A percentile compares a stretch with the other conserved stretches of the same genome.
These are phyloP conservation scores for Amylocarpus encephaloides DNA, from an alignment of 2,329 filamentous ascomycete genomes.

Conservation along the genomic window DNA sequence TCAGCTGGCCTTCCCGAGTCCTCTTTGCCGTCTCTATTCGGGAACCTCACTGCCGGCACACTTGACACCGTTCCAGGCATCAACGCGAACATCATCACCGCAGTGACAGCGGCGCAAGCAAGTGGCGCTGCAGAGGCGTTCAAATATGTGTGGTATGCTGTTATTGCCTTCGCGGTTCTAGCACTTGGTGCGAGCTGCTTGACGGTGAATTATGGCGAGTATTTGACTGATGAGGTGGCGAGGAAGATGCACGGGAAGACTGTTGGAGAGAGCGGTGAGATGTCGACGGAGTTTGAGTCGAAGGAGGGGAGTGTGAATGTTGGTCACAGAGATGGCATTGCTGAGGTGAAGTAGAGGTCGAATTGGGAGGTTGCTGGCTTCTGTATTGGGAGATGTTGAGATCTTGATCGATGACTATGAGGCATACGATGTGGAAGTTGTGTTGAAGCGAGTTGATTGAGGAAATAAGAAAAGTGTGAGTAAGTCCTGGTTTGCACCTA, in stretches of 20 bases:
- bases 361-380: too few species aligned
- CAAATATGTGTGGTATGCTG: constrained; percentile 12
- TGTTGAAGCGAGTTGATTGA: too few species aligned
- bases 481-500: too few species aligned
- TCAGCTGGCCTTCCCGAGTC: too few species aligned
- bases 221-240: constrained; percentile 10
- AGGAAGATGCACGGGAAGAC: constrained; percentile 10
- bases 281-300: not conserved
- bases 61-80: constrained; percentile 4
- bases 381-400: too few species aligned
- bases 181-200: constrained; percentile 4
- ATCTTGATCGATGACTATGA: too few species aligned
- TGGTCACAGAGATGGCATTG: too few species aligned
- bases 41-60: constrained; percentile 2
- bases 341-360: too few species aligned
- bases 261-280: not conserved
- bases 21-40: too few species aligned
- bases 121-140: constrained; percentile 5
- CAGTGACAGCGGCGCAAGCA: constrained; percentile 1
- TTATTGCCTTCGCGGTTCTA: constrained; percentile 7
- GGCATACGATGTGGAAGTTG: too few species aligned
- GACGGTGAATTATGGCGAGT: constrained; percentile 10
- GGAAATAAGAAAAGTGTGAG: too few species aligned
- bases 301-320: not conserved
- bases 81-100: constrained; percentile 6